Conservation (phyloP, 2,329 filamentous ascomycete species). For the Amauroascus niger region DNA sequence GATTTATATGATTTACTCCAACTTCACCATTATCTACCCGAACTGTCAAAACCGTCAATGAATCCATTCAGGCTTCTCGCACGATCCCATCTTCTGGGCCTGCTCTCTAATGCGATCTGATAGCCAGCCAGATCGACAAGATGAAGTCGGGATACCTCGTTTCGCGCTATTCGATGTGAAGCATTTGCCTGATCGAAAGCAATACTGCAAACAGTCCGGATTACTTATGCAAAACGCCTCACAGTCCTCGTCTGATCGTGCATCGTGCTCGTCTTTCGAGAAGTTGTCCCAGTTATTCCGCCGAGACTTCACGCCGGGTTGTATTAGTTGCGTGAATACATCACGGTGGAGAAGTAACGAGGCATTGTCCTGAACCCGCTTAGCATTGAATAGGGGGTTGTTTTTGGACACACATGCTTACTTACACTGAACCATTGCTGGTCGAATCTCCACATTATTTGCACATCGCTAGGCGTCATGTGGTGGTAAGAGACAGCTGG, state of each 20-base stretch:
- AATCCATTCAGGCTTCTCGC: constrained; percentile 12
- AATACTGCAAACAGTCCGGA: constrained; percentile 13
- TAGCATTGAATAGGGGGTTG: neutral
- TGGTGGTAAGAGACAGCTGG: constrained; percentile 44
- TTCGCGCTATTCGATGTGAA: constrained; percentile 10
- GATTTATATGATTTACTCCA: no score
- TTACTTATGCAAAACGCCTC: constrained; percentile 1
- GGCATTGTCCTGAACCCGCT: constrained; percentile 2
- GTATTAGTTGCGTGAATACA: constrained; percentile 12
- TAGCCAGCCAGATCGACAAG: constrained; percentile 13
- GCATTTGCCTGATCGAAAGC: constrained; percentile 8
- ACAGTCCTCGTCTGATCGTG: constrained; percentile 3
- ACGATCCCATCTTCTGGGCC: constrained; percentile 3
- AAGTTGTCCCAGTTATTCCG: constrained; percentile 14
- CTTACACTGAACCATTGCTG: constrained; percentile 29
- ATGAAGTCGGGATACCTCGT: neutral
- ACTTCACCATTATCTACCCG: neutral
- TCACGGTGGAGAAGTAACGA: constrained; percentile 10
- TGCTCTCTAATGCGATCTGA: constrained; percentile 9
- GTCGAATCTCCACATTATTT: constrained; percentile 40
- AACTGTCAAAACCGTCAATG: neutral
- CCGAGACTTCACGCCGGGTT: neutral
- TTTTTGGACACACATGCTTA: neutral
- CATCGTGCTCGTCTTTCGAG: constrained; percentile 8
- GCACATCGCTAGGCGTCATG: constrained; percentile 35